Base-by-base conservation (phyloP, 2,329 filamentous ascomycete species). In the Ophiostoma sp. region DNA sequence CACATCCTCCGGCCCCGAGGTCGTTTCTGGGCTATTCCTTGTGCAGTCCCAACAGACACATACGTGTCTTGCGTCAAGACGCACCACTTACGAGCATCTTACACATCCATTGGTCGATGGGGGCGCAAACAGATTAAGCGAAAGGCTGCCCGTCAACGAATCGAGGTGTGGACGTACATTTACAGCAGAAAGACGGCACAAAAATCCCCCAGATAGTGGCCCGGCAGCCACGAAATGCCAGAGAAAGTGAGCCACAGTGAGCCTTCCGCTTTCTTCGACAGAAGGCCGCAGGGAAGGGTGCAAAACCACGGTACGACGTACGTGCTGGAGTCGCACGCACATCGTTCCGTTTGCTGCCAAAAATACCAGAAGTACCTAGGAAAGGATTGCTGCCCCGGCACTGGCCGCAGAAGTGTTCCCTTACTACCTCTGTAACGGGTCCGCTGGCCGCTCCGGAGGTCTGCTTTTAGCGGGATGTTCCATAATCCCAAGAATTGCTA, bases 121-220 rank as follows among this genome's bases (percentile, higher is more conserved):
- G 69, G 69, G 69, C 69, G 36, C 36, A 71, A 63, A 22, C 33
- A n/a, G 28, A 45, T 57, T 55, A 22, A 55, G 45, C 57, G n/a
- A 71, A 25, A 52, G 28, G 55, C 36, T 33, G 36, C 36, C n/a
- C 22, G 52, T 28, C 33, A 59, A 31, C 52, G 11, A 15, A 28
- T 48, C 22, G n/a, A 42, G 5, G n/a, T 22, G 2, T 63, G 59
- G 33, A 25, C 19, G 4, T 36, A n/a, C n/a, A n/a, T n/a, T n/a
- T n/a, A n/a, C 33, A 36, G 17, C 31, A 61, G n/a, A 36, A n/a
- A 19, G 31, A 36, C 4, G 15, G 55, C 55, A 57, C 55, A 11
- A 31, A 57, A 19, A n/a, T n/a, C 12, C 55, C 55, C 6, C 15
- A n/a, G 39, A 39, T 7, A 31, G 57, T 33, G 36, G 28, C 55